Percentiles rank a stretch among this genome's conserved stretches.
Evolutionary conservation across 352 stramenopile species (phyloP).

Genomic region (Phytophthora gonapodyides): DNA sequence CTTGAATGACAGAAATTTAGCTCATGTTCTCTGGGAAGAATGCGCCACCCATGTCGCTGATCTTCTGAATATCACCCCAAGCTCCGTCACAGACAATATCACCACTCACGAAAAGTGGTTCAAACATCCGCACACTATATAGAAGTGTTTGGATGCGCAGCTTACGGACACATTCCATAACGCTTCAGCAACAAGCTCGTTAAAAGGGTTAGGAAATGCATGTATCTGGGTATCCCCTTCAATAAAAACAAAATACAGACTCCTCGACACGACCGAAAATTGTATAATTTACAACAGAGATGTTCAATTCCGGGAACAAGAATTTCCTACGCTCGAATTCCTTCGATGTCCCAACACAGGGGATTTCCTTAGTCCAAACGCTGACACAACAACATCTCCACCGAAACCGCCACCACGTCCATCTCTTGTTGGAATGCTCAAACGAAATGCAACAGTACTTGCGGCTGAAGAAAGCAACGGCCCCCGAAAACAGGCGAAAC

Average conservation of each 20-base stretch:
- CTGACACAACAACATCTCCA: not conserved
- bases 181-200: constrained; percentile 2
- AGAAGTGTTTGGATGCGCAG: constrained; percentile 5
- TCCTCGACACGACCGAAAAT: constrained; percentile 3
- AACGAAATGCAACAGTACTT: constrained; percentile 3
- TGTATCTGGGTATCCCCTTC: constrained; percentile 3
- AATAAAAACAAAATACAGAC: constrained; percentile 1
- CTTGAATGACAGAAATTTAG: not conserved
- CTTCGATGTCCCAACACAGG: not conserved
- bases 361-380: not conserved
- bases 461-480: not conserved
- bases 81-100: not conserved
- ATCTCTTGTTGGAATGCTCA: constrained; percentile 1
- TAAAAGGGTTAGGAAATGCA: constrained; percentile 4
- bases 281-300: constrained; percentile 12
- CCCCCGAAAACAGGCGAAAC: too few species aligned
- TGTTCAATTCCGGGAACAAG: constrained; percentile 7
- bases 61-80: constrained; percentile 2
- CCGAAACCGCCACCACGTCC: not conserved
- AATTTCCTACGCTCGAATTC: constrained; percentile 5
- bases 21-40: constrained; percentile 7
- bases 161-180: not conserved
- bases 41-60: too few species aligned
- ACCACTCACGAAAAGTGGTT: constrained; percentile 4
- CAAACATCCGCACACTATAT: not conserved